Percentiles rank a stretch among this genome's conserved stretches.
Conservation (phyloP, 1,284 basidiomycete species). For the Leccinum subspadiceum region DNA sequence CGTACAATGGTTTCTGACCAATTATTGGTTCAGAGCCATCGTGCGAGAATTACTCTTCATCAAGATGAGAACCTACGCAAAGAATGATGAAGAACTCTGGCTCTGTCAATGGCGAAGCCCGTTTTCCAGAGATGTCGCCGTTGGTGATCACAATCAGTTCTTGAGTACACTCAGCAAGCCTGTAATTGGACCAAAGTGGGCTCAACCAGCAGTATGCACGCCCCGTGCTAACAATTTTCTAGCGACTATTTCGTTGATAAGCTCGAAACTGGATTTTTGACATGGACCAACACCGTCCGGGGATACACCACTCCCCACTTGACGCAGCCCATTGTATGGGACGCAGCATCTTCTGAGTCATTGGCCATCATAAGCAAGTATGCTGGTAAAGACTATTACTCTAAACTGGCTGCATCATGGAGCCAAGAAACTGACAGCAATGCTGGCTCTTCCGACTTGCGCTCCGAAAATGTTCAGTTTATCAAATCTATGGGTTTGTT, state of each 20-base stretch:
- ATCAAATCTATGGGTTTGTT: constrained; percentile 67
- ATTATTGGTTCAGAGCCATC: constrained; percentile 53
- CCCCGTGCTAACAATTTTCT: constrained; percentile 11
- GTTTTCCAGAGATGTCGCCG: constrained; percentile 52
- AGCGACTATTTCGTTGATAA: constrained; percentile 74
- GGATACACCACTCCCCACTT: constrained; percentile 55
- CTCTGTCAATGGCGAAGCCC: constrained; percentile 80
- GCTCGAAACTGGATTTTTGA: constrained; percentile 80
- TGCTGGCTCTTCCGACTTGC: constrained; percentile 50
- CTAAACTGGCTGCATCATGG: constrained; percentile 59
- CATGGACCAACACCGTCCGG: constrained; percentile 75
- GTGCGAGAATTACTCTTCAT: constrained; percentile 75
- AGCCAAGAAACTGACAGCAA: constrained; percentile 69
- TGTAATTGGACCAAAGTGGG: constrained; percentile 34
- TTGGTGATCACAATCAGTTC: constrained; percentile 51
- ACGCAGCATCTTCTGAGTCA: constrained; percentile 57
- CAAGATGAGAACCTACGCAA: constrained; percentile 83
- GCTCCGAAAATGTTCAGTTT: constrained; percentile 63
- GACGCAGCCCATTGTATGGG: constrained; percentile 59
- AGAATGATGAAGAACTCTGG: constrained; percentile 71
- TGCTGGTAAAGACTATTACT: constrained; percentile 57
- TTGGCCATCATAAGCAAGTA: constrained; percentile 60
- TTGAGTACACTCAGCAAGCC: constrained; percentile 44
- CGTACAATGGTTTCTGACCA: constrained; percentile 12
- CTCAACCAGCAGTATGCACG: background rate